Base-by-base conservation (phyloP, 2,329 filamentous ascomycete genomes). In the Trichoderma oligosporum region DNA sequence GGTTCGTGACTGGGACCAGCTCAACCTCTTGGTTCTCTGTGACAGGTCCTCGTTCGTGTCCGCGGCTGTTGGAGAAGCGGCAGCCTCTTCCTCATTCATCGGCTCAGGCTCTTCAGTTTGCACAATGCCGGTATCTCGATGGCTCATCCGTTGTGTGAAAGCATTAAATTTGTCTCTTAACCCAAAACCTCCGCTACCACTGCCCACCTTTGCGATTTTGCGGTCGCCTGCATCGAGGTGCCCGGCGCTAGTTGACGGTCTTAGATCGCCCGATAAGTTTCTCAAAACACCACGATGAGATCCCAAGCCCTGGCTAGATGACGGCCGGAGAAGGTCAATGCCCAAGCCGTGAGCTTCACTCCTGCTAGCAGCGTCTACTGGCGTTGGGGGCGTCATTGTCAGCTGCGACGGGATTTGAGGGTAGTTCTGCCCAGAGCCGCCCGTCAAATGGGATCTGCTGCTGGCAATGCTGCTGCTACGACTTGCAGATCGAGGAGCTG, bases 401-500 rank as follows among this genome's bases (percentile, higher is more conserved):
- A 77, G 64, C 44, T 73, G 76, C n/a, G 71, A 65, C 4, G 76
- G 76, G 2, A 76, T 63, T 24, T 65, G 63, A 11, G 67, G 65
- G 2, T 62, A 62, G 5, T 61, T 63, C 9, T 61, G 65, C 9
- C 60, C 66, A 9, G 69, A 66, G 7, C 65, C 67, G 22, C 71
- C 68, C 4, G 70, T 72, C 41, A 66, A 67, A 58, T 74, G 71
- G 0, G 79, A 82, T 20, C 71, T 73, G 25, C 71, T 69, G 60
- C 76, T 79, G 8, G 78, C 76, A 14, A 79, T 67, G 64, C 81
- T 83, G 53, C 80, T 82, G 66, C 79, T 79, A 48, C 80, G 74
- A 63, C 81, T 83, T 18, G 71, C 68, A 5, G 77, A 74, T 9
- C 74, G 73, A 16, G 74, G 74, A 1, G 68, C 69, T 1, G 75